Base-by-base conservation (phyloP, 2,329 filamentous ascomycete genomes). In the Aspergillaceae sp. region DNA sequence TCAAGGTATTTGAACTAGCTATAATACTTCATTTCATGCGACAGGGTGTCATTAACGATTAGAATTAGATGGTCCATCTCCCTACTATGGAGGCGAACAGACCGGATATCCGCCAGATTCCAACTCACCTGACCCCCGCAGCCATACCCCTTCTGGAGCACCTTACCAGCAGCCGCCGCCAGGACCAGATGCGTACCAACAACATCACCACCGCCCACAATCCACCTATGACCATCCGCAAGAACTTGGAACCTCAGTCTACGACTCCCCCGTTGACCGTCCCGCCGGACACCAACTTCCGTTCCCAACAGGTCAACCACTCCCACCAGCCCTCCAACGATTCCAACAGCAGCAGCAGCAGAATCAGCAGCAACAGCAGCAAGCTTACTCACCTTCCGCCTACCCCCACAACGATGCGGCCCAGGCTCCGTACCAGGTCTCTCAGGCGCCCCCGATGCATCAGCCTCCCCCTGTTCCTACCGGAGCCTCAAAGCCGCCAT, bases 181-280 rank as follows among this genome's bases (percentile, higher is more conserved):
- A 4, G 75, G 73, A 19, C 69, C 64, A 46, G 65, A 70, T 45
- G 38, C 75, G 64, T 63, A 73, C 65, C 64, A 60, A 44, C 50
- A 66, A 40, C 54, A 62, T 27, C 64, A 70, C 47, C 79, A 78
- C 47, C 79, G 77, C 10, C 82, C 81, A 3, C 78, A 82, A 58
- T 84, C 80, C 63, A 84, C 79, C 7, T 85, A 84, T 56, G 81
- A 82, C 29, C 79, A 80, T 52, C 81, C 86, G 0, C 86, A 90
- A 66, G 86, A 91, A 67, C 73, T 91, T 41, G 83, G 85, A 28
- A 88, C 86, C 0, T 86, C 84, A 1, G 80, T 79, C 7, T 90
- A 89, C 59, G 84, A 89, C 64, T 86, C 84, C 3, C 86, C 85
- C 37, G 75, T 86, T 35, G 78, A 70, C 19, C 61, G 59, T 41